A percentile compares a stretch with the other conserved stretches of the same genome.
Conservation (phyloP, 2,329 filamentous ascomycete species). For the Cladosporium sp. region DNA sequence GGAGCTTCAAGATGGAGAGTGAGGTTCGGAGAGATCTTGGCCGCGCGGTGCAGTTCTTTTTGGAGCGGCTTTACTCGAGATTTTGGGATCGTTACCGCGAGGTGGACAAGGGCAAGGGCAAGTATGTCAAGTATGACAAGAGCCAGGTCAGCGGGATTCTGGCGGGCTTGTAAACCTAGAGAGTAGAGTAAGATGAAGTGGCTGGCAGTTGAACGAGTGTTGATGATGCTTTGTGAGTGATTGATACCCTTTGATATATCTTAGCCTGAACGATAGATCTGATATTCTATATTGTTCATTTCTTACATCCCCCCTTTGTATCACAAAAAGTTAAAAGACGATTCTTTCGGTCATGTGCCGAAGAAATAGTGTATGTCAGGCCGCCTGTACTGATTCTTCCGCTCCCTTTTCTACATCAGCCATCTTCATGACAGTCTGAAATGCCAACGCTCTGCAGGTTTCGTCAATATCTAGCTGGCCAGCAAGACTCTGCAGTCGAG, state of each 20-base stretch:
- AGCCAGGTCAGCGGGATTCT: conserved; percentile 67
- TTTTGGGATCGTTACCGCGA: conserved; percentile 99
- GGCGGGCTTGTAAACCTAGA: conserved; percentile 30
- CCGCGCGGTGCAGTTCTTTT: conserved; percentile 82
- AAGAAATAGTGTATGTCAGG: neutral
- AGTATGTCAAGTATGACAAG: conserved; percentile 98
- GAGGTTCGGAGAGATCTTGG: conserved; percentile 81
- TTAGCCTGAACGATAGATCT: neutral
- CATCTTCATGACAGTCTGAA: neutral
- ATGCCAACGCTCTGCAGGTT: neutral
- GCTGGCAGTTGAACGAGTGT: neutral
- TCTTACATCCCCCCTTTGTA: no score
- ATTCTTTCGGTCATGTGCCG: neutral
- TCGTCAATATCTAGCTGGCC: neutral
- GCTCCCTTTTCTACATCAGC: neutral
- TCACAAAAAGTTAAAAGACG: neutral
- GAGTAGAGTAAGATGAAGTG: neutral
- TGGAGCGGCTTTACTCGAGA: conserved; percentile 89
- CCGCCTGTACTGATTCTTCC: neutral
- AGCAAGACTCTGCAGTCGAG: neutral
- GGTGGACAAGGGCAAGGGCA: conserved; percentile 95
- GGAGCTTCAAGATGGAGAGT: conserved; percentile 81
- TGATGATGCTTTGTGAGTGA: neutral
- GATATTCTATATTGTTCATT: neutral
- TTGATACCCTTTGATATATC: conserved; percentile 6